Conservation (phyloP, 1,139 yeast genomes). For the Suhomyces taliae region DNA sequence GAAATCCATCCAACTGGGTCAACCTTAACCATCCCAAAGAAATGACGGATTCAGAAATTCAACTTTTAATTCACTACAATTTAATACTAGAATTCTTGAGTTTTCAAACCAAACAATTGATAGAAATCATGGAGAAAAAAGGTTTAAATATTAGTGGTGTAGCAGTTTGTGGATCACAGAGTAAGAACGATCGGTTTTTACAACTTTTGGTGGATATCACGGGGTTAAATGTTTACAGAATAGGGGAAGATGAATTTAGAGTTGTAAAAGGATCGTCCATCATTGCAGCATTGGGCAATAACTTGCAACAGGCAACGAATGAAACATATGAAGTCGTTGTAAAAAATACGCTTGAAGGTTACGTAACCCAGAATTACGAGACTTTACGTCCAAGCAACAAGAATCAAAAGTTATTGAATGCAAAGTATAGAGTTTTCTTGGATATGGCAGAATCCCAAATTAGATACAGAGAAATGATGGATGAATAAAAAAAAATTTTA, state of each 20-base stretch:
- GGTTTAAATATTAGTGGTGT: slow-evolving; percentile 28
- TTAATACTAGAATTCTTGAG: slow-evolving; percentile 50
- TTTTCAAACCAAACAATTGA: slow-evolving; percentile 47
- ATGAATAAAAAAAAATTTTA: background rate
- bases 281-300: slow-evolving; percentile 19
- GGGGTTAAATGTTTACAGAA: slow-evolving; percentile 20
- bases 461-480: slow-evolving; percentile 22
- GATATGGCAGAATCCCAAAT: slow-evolving; percentile 40
- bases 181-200: slow-evolving; percentile 44
- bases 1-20: slow-evolving; percentile 24
- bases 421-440: slow-evolving; percentile 31
- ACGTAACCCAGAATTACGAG: background rate
- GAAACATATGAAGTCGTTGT: background rate
- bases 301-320: background rate
- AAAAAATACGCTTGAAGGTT: background rate
- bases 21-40: slow-evolving; percentile 4
- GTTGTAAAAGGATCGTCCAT: slow-evolving; percentile 42
- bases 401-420: slow-evolving; percentile 10
- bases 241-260: slow-evolving; percentile 23
- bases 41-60: slow-evolving; percentile 2
- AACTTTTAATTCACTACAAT: slow-evolving; percentile 41
- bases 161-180: slow-evolving; percentile 53
- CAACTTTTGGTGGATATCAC: slow-evolving; percentile 27
- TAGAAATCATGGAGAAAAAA: slow-evolving; percentile 24
- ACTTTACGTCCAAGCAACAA: slow-evolving; percentile 2